Conservation (phyloP, 257 asterid species). For the Nicotiana attenuata region DNA sequence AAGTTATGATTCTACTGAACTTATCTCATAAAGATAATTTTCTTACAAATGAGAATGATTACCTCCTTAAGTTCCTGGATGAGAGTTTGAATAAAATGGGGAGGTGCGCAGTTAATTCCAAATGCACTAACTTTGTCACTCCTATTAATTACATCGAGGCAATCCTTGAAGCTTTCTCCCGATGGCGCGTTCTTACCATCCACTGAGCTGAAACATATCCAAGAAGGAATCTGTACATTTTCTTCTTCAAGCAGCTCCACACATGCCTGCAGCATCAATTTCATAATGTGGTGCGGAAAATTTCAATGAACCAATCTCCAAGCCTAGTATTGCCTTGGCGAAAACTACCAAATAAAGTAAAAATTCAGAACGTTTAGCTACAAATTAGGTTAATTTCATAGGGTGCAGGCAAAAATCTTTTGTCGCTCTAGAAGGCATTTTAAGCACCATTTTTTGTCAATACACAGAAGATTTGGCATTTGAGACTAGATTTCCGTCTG, state of each 20-base stretch:
- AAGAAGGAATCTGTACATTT: constrained; percentile 59
- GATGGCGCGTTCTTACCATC: constrained; percentile 78
- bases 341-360: not conserved
- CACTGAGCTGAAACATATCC: constrained; percentile 82
- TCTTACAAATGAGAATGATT: not conserved
- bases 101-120: constrained; percentile 84
- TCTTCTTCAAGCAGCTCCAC: constrained; percentile 71
- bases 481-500: not conserved
- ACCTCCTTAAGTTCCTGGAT: constrained; percentile 65
- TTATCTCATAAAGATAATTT: not conserved
- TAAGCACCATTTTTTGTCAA: not conserved
- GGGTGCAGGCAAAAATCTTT: not conserved
- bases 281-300: not conserved
- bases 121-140: constrained; percentile 53
- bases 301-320: not conserved
- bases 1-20: not conserved
- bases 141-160: constrained; percentile 43
- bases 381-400: not conserved
- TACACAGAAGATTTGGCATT: not conserved
- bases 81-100: constrained; percentile 65
- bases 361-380: not conserved
- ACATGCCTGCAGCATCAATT: constrained; percentile 44
- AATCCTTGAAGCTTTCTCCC: constrained; percentile 72
- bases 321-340: not conserved
- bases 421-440: not conserved